A percentile compares a stretch with the other conserved stretches of the same genome.
Conservation (phyloP, 163 green algal genomes). For the Smithsoniella earleae region DNA sequence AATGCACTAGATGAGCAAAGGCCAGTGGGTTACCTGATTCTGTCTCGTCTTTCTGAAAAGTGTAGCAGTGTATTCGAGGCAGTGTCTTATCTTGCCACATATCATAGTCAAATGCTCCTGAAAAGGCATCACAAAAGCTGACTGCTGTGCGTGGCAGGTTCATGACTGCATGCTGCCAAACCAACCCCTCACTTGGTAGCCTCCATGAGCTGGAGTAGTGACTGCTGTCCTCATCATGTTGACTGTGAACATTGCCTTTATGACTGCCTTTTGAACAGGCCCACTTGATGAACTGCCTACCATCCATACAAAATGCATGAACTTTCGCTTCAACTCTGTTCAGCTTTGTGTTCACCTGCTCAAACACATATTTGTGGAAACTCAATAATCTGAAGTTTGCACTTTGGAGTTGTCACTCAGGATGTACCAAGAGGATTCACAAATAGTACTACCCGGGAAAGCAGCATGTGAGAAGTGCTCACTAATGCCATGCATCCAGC, state of each 20-base stretch:
- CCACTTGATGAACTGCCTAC: slow-evolving; percentile 66
- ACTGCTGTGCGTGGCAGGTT: slow-evolving; percentile 88
- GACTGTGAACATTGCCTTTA: too few species aligned
- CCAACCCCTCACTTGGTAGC: not conserved
- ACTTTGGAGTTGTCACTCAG: too few species aligned
- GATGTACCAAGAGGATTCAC: too few species aligned
- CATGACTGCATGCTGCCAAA: slow-evolving; percentile 74
- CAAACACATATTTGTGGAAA: not conserved
- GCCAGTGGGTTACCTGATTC: slow-evolving; percentile 36
- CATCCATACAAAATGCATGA: slow-evolving; percentile 72
- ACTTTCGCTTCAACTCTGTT: slow-evolving; percentile 68
- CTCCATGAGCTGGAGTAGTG: too few species aligned
- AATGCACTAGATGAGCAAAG: not conserved
- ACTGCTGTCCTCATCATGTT: too few species aligned
- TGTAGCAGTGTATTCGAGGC: slow-evolving; percentile 88
- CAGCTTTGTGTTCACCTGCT: slow-evolving; percentile 58
- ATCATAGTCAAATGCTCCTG: slow-evolving; percentile 53
- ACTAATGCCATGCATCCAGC: too few species aligned
- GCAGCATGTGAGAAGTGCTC: too few species aligned
- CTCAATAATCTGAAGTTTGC: too few species aligned
- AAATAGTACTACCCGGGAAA: too few species aligned
- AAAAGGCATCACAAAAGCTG: slow-evolving; percentile 82
- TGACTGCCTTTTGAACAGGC: too few species aligned
- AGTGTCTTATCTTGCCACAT: slow-evolving; percentile 60
- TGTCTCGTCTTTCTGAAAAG: slow-evolving; percentile 72